Evolutionary conservation across 1,284 basidiomycete genomes (phyloP), one percentile per base, ranked within the genome.

Genomic region (Rhodotorula sp.): DNA sequence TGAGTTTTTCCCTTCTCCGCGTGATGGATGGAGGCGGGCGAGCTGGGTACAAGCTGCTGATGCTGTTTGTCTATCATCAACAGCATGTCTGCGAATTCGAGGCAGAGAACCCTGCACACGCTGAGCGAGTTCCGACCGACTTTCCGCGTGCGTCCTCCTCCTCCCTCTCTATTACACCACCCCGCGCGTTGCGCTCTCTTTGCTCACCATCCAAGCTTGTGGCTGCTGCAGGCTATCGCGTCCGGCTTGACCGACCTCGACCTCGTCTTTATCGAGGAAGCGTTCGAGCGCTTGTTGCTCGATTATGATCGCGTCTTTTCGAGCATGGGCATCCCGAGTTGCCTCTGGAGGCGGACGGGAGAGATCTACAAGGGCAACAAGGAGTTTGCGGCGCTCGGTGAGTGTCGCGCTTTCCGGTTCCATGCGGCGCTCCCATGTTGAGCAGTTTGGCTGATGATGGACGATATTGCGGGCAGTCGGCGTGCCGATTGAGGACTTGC

Each of bases 281-380:
- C 92, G 0, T 98, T 98, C 79, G 96, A 99, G 81, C 89, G 96
- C 1, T 85, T 98, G 69, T 85, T 99, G 71, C 87, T 98, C 26
- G 94, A 98, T 80, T 98, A 98, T 80, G 95, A 98, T 80, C 89
- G 95, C 73, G 72, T 75, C 26, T 78, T 78, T 58, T 73, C 64
- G 62, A 91, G 91, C 0, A 96, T 97, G 88, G 94, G 93, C 58
- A 93, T 98, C 16, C 97, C 97, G 0, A 93, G 93, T 0, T 99
- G 96, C 78, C 86, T 99, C 10, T 99, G 96, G 97, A 86, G 95
- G 46, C 85, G 96, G 61, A 98, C 96, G 2, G 97, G 97, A 39
- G 95, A 99, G 83, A 98, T 99, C 71, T 97, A 98, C 85, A 98
- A 95, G 83, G 96, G 89, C 54, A 99, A 99, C 80, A 88, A 92